These are phyloP conservation scores for Trichophyton equinum DNA, from an alignment of 2,329 filamentous ascomycete species.

Conservation along the genomic window DNA sequence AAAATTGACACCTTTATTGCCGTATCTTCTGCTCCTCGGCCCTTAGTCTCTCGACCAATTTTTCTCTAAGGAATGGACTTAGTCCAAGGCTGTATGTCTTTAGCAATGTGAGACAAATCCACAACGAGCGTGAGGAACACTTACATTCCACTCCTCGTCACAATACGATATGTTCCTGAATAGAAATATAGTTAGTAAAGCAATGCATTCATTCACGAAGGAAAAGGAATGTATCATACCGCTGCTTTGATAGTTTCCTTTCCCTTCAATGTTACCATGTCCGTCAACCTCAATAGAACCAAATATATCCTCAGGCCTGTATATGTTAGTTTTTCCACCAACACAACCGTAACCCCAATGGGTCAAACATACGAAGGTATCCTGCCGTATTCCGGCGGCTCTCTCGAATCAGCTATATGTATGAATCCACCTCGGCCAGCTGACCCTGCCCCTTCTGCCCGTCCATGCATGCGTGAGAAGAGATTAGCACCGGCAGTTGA, in stretches of 20 bases:
- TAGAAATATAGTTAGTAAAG: not conserved
- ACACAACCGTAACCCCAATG: not conserved
- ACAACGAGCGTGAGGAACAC: constrained; percentile 15
- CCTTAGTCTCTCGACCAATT: constrained; percentile 36
- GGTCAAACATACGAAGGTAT: constrained; percentile 40
- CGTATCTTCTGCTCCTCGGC: constrained; percentile 18
- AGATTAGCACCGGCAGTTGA: constrained; percentile 46
- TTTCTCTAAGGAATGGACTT: constrained; percentile 38
- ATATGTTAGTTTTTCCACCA: not conserved
- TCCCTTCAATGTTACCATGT: constrained; percentile 42
- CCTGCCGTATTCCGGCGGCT: constrained; percentile 51
- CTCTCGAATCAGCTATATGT: constrained; percentile 48
- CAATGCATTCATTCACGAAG: not conserved
- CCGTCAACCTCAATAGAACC: constrained; percentile 51
- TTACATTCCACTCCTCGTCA: constrained; percentile 49
- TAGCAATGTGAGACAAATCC: not conserved
- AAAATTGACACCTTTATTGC: not conserved
- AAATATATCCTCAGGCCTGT: constrained; percentile 51
- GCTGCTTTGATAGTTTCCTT: constrained; percentile 48
- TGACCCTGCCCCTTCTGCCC: constrained; percentile 45
- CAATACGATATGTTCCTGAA: constrained; percentile 44
- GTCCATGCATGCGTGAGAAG: constrained; percentile 45
- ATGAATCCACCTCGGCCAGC: constrained; percentile 49
- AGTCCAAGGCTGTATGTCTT: constrained; percentile 30
- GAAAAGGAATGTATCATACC: constrained; percentile 25